Evolutionary conservation across 345 rosid genomes (phyloP).

Genomic region (Bruguiera sexangula): DNA sequence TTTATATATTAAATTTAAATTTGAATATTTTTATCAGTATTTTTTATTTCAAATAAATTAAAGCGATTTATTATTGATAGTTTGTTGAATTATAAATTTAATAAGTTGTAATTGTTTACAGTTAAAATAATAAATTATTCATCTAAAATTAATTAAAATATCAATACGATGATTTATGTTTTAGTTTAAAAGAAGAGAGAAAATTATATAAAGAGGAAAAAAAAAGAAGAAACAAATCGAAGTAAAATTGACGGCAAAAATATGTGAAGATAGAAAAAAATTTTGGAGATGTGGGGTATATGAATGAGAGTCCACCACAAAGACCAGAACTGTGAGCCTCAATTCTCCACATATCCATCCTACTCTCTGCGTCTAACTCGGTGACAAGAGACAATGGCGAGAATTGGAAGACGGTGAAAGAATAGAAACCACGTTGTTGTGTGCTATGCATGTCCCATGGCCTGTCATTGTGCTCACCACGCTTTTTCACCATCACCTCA

Average conservation of each 20-base stretch:
- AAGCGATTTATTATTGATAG: too few relatives aligned
- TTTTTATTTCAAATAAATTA: too few relatives aligned
- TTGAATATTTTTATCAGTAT: too few relatives aligned
- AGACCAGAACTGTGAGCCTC: conserved; percentile 24
- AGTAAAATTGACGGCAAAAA: conserved; percentile 7
- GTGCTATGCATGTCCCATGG: conserved; percentile 69
- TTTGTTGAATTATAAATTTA: too few relatives aligned
- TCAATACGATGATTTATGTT: not conserved
- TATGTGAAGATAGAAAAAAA: conserved; percentile 39
- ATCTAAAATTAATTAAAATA: not conserved
- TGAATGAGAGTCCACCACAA: conserved; percentile 29
- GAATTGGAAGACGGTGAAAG: conserved; percentile 44
- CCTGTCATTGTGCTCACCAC: conserved; percentile 49
- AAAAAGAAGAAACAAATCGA: not conserved
- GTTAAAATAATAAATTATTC: too few relatives aligned
- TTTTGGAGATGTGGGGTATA: conserved; percentile 18
- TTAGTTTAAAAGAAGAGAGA: too few relatives aligned
- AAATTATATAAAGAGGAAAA: not conserved
- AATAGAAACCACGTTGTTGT: not conserved
- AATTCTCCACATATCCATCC: conserved; percentile 27
- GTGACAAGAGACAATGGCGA: conserved; percentile 30
- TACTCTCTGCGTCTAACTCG: conserved; percentile 1
- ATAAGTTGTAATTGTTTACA: too few relatives aligned
- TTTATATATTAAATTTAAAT: too few relatives aligned
- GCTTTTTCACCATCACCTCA: conserved; percentile 36